These are phyloP conservation scores for Botryotinia globosa DNA, from an alignment of 2,329 filamentous ascomycete genomes.

Conservation along the genomic window DNA sequence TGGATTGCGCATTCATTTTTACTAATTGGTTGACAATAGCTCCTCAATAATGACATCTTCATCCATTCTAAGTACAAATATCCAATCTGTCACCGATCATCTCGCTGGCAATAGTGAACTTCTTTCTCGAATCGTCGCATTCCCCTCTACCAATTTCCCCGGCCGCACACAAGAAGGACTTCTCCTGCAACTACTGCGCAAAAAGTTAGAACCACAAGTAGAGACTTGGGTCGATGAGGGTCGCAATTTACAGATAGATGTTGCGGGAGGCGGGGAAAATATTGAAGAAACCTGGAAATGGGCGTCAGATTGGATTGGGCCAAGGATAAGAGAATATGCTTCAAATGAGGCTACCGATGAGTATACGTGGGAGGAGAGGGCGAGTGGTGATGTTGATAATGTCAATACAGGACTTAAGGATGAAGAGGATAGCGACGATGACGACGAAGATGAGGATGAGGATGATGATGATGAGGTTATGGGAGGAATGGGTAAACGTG, in stretches of 20 bases:
- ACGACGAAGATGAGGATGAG: constrained; percentile 44
- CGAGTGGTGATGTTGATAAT: constrained; percentile 64
- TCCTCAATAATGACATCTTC: constrained; percentile 70
- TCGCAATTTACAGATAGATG: constrained; percentile 43
- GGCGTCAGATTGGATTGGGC: constrained; percentile 42
- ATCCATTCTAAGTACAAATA: constrained; percentile 67
- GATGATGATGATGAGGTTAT: constrained; percentile 61
- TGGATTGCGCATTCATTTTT: not conserved
- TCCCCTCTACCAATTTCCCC: constrained; percentile 73
- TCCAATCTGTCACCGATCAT: constrained; percentile 63
- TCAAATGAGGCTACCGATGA: constrained; percentile 55
- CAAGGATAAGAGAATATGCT: constrained; percentile 45
- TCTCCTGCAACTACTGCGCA: constrained; percentile 69
- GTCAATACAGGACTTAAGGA: constrained; percentile 69
- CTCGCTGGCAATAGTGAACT: constrained; percentile 64
- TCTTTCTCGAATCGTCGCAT: constrained; percentile 67
- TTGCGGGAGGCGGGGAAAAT: constrained; percentile 40
- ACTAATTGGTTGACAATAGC: constrained; percentile 44
- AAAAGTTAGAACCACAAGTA: constrained; percentile 77
- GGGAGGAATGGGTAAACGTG: constrained; percentile 40
- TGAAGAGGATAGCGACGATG: constrained; percentile 55
- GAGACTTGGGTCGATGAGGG: constrained; percentile 70
- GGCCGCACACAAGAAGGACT: constrained; percentile 65
- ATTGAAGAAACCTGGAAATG: constrained; percentile 56
- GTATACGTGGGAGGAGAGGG: constrained; percentile 70